These are phyloP conservation scores for Didymellaceae sp. DNA, from an alignment of 2,329 filamentous ascomycete species.

Conservation along the genomic window DNA sequence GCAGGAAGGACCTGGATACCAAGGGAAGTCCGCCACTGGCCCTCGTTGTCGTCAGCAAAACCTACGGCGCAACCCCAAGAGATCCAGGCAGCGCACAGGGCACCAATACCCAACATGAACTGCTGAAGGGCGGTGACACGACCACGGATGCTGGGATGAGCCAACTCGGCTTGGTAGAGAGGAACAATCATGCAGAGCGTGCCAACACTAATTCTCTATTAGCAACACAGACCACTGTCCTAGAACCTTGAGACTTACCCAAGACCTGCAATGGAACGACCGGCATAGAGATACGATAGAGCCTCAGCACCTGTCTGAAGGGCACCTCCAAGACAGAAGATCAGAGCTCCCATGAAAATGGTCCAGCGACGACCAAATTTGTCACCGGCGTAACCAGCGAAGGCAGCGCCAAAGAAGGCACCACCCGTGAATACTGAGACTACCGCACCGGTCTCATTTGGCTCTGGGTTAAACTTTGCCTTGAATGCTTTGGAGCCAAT, in stretches of 20 bases:
- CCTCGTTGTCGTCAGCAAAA: constrained; percentile 54
- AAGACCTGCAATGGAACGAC: constrained; percentile 71
- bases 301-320: constrained; percentile 73
- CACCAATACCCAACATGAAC: constrained; percentile 81
- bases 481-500: constrained; percentile 56
- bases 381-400: constrained; percentile 70
- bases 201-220: too few species aligned
- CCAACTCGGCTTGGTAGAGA: constrained; percentile 79
- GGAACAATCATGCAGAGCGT: constrained; percentile 70
- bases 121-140: constrained; percentile 78
- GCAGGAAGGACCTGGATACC: constrained; percentile 77
- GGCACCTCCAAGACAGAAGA: constrained; percentile 75
- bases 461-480: constrained; percentile 48
- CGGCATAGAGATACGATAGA: constrained; percentile 70
- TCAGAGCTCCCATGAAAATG: constrained; percentile 71
- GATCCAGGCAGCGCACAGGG: constrained; percentile 75
- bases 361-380: constrained; percentile 72
- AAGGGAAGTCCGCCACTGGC: constrained; percentile 68
- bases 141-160: constrained; percentile 79
- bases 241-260: constrained; percentile 58
- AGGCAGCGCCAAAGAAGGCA: constrained; percentile 72
- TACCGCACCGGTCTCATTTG: constrained; percentile 66
- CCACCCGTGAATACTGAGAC: constrained; percentile 80
- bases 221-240: too few species aligned
- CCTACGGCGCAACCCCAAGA: constrained; percentile 67